Evolutionary conservation across 441 rosid species (phyloP).

Genomic region (Iberis amara): DNA sequence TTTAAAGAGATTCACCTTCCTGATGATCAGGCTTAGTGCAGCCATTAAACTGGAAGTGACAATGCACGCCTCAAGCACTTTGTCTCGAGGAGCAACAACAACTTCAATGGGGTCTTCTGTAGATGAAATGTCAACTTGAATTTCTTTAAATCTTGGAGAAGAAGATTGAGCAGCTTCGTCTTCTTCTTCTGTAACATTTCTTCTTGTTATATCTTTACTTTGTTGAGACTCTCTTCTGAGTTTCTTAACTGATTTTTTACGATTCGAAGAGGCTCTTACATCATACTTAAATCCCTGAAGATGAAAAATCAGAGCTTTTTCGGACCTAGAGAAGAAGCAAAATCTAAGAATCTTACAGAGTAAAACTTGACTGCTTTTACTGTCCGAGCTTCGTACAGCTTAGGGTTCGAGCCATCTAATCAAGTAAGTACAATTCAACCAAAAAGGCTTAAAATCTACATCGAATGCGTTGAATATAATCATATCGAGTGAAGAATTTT

Average conservation of each 20-base stretch:
- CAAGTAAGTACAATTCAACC: slow-evolving; percentile 22
- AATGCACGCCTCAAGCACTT: slow-evolving; percentile 71
- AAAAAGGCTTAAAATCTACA: slow-evolving; percentile 9
- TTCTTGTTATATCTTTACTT: slow-evolving; percentile 24
- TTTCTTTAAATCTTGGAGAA: slow-evolving; percentile 26
- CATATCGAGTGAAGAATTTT: not conserved
- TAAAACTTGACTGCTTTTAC: slow-evolving; percentile 23
- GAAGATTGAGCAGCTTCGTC: slow-evolving; percentile 29
- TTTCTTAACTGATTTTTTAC: slow-evolving; percentile 50
- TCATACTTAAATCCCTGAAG: slow-evolving; percentile 35
- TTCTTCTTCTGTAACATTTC: slow-evolving; percentile 27
- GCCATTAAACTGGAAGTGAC: slow-evolving; percentile 67
- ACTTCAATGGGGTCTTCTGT: slow-evolving; percentile 20
- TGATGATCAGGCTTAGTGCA: slow-evolving; percentile 54
- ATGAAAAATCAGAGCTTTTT: not conserved
- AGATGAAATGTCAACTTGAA: slow-evolving; percentile 27
- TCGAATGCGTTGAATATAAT: slow-evolving; percentile 17
- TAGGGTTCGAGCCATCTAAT: slow-evolving; percentile 5
- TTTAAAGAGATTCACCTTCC: slow-evolving; percentile 39
- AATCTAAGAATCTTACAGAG: slow-evolving; percentile 32
- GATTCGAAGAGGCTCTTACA: slow-evolving; percentile 36
- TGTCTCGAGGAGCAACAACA: slow-evolving; percentile 47
- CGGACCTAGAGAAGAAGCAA: not conserved
- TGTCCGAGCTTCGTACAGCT: slow-evolving; percentile 15
- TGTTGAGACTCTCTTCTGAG: slow-evolving; percentile 31